Conservation (phyloP, 495 filamentous ascomycete species). For the Penicillium roqueforti region DNA sequence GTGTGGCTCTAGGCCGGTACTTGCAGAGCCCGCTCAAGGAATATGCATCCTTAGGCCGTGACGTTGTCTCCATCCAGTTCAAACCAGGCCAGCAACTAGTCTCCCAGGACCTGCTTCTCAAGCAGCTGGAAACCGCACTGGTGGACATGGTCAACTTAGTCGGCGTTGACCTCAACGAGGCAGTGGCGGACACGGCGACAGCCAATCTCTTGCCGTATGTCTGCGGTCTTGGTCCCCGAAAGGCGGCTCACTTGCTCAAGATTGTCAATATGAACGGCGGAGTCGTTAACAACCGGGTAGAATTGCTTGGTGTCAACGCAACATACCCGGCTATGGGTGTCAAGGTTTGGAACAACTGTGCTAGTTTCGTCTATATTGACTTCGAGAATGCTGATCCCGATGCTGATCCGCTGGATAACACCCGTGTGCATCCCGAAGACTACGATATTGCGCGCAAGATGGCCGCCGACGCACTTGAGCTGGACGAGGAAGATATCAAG, state of each 20-base stretch:
- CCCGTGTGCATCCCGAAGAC: conserved; percentile 94
- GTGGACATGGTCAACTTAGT: conserved; percentile 98
- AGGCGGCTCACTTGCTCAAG: conserved; percentile 82
- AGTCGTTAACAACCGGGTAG: conserved; percentile 70
- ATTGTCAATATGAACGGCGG: conserved; percentile 86
- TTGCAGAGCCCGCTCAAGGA: conserved; percentile 92
- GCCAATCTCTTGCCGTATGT: conserved; percentile 89
- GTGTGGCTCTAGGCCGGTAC: conserved; percentile 82
- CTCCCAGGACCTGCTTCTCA: conserved; percentile 76
- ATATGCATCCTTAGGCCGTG: conserved; percentile 85
- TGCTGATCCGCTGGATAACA: conserved; percentile 90
- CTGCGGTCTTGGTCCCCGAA: conserved; percentile 88
- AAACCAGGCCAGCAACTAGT: conserved; percentile 86
- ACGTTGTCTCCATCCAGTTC: conserved; percentile 80
- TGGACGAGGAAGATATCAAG: conserved; percentile 97
- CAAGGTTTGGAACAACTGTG: conserved; percentile 91
- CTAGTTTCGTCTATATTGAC: conserved; percentile 87
- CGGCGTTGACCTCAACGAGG: conserved; percentile 91
- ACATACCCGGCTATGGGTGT: conserved; percentile 80
- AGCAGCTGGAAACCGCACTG: conserved; percentile 85
- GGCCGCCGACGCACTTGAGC: conserved; percentile 91
- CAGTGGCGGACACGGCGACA: conserved; percentile 69
- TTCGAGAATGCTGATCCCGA: conserved; percentile 74
- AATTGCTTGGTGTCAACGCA: conserved; percentile 81
- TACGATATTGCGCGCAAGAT: conserved; percentile 97